Percentiles rank a stretch among this genome's conserved stretches.
Conservation (phyloP, 2,329 filamentous ascomycete genomes). For the Fusarium stilboides region DNA sequence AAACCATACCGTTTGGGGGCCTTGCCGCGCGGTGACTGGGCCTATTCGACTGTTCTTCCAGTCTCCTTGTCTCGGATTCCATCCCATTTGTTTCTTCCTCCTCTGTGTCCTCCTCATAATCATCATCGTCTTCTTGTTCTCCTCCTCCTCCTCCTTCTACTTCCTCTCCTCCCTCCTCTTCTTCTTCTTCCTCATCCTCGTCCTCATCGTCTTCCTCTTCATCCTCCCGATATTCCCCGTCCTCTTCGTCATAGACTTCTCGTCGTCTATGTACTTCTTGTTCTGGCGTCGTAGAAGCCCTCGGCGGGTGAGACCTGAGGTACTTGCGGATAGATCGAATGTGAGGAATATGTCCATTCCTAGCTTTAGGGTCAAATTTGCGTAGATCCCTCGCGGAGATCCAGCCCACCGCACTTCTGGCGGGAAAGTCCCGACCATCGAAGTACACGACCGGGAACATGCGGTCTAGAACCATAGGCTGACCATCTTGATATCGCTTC, state of each 20-base stretch:
- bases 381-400: slow-evolving; percentile 34
- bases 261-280: background rate
- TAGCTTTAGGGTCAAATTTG: slow-evolving; percentile 10
- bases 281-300: background rate
- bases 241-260: background rate
- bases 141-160: background rate
- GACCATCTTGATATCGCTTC: slow-evolving; percentile 23
- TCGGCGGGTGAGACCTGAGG: background rate
- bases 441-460: slow-evolving; percentile 44
- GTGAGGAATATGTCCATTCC: slow-evolving; percentile 16
- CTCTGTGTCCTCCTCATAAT: background rate
- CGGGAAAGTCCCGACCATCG: slow-evolving; percentile 38
- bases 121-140: background rate
- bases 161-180: background rate
- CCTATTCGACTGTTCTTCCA: background rate
- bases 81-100: no score
- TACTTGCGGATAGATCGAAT: slow-evolving; percentile 12
- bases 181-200: background rate
- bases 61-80: no score
- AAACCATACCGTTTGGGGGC: no score
- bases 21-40: background rate
- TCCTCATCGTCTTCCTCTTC: background rate
- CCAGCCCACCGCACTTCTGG: slow-evolving; percentile 41
- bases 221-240: background rate
- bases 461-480: slow-evolving; percentile 18